Base-by-base conservation (phyloP, 257 asterid species). In the Galeopsis tetrahit region DNA sequence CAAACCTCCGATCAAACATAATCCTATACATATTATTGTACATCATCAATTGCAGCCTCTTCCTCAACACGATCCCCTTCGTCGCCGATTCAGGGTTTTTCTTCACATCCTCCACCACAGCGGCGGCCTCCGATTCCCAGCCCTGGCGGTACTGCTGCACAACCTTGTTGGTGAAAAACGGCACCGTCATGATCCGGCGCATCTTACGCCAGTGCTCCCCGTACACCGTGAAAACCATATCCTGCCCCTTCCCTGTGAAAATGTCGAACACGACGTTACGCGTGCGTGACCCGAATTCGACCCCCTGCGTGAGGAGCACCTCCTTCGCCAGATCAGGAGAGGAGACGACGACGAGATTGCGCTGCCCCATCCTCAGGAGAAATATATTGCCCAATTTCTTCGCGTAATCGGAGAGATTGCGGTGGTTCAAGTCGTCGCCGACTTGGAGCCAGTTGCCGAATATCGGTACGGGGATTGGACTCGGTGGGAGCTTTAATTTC, bases 191-290 rank as follows among this genome's bases (percentile, higher is more conserved):
- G 64, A 89, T 89, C 75, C 93, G 80, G 52, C 96, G 78, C 96
- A 89, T 89, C 78, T 85, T 89, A 69, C 93, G 75, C 93, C 93
- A 89, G 53, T 89, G 96, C 34, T 89, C 93, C 3, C 96, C 93
- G 68, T 89, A 89, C 3, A 85, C 91, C 0, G 93, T 87, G 70
- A 89, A 89, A 60, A 87, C 90, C 96, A 89, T 89, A 40, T 87
- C 93, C 66, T 89, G 96, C 5, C 93, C 93, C 57, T 85, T 85
- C 0, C 87, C 91, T 3, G 96, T 89, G 75, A 89, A 89, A 48
- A 89, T 82, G 59, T 89, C 96, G 68, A 89, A 82, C 5, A 89
- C 93, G 1, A 87, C 91, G 59, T 89, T 89, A 6, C 93, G 74
- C 0, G 93, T 85, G 3, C 96, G 83, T 2, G 96, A 87, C 1